Evolutionary conservation across 2,329 filamentous ascomycete genomes (phyloP).

Genomic region (Microsporum ferrugineum): DNA sequence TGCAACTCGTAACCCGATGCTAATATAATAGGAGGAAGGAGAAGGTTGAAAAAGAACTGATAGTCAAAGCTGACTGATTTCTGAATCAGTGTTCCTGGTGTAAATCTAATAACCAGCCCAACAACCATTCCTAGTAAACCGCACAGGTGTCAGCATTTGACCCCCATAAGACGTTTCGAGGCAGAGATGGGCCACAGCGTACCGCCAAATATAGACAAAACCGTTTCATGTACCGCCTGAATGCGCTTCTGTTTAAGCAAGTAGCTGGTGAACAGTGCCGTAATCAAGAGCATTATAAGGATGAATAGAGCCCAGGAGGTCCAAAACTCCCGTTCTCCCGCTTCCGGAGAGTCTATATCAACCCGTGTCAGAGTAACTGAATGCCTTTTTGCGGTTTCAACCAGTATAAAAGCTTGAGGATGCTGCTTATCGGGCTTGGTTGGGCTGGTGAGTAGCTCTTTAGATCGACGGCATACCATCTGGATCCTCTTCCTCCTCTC

Average conservation of each 20-base stretch:
- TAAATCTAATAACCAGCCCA: conserved; percentile 74
- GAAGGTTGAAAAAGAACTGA: conserved; percentile 98
- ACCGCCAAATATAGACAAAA: conserved; percentile 96
- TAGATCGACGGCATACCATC: conserved; percentile 12
- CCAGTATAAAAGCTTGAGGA: not conserved
- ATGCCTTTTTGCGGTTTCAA: not conserved
- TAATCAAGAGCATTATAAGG: conserved; percentile 83
- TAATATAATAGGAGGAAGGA: conserved; percentile 95
- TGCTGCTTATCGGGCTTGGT: not conserved
- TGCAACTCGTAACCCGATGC: conserved; percentile 95
- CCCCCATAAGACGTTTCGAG: not conserved
- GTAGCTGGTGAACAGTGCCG: conserved; percentile 93
- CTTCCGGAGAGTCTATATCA: conserved; percentile 54
- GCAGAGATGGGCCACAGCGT: conserved; percentile 8
- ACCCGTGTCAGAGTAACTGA: not conserved
- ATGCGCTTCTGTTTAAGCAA: conserved; percentile 93
- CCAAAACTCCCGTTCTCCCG: conserved; percentile 84
- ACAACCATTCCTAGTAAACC: conserved; percentile 73
- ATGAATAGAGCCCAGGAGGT: conserved; percentile 97
- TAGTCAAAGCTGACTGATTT: conserved; percentile 94
- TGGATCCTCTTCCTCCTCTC: conserved; percentile 14
- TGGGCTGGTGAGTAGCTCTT: not conserved
- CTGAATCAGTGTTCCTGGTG: conserved; percentile 70
- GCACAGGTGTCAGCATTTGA: not conserved
- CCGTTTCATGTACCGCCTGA: conserved; percentile 93